Conservation (phyloP, 805 yeast genomes). For the Candida maesae region DNA sequence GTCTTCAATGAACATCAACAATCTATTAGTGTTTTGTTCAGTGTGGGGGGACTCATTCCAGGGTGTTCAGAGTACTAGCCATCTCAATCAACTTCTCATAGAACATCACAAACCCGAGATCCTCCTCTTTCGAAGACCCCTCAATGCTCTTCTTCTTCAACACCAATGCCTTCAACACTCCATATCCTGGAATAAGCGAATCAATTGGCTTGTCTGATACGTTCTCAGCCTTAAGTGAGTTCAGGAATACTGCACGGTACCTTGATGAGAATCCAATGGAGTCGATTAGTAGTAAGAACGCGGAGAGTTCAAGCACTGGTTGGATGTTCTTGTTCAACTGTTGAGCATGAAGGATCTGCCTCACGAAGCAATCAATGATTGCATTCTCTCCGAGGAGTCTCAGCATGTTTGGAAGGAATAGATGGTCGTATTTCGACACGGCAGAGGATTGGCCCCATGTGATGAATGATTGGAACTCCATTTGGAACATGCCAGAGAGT, state of each 20-base stretch:
- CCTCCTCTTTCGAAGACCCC: background rate
- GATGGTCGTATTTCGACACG: slow-evolving; percentile 19
- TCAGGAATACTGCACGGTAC: slow-evolving; percentile 3
- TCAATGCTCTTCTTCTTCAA: slow-evolving; percentile 2
- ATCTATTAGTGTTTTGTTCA: too few species aligned
- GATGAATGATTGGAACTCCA: slow-evolving; percentile 18
- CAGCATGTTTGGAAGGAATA: slow-evolving; percentile 12
- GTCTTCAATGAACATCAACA: too few species aligned
- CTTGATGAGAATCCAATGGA: slow-evolving; percentile 14
- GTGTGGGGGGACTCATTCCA: too few species aligned
- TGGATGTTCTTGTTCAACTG: slow-evolving; percentile 15
- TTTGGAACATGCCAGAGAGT: slow-evolving; percentile 17
- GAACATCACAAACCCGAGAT: slow-evolving; percentile 13
- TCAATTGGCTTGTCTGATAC: slow-evolving; percentile 4
- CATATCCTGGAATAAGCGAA: slow-evolving; percentile 2
- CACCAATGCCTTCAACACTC: slow-evolving; percentile 7
- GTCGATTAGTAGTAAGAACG: slow-evolving; percentile 14
- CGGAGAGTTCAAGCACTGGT: slow-evolving; percentile 18
- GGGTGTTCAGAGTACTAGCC: background rate
- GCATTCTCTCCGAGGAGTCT: slow-evolving; percentile 19
- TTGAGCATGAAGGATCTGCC: slow-evolving; percentile 17
- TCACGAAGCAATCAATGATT: slow-evolving; percentile 20
- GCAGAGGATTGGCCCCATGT: slow-evolving; percentile 25
- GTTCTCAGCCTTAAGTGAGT: slow-evolving; percentile 5
- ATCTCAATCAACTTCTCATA: slow-evolving; percentile 21